Base-by-base conservation (phyloP, 495 filamentous ascomycete species). In the Aspergillus leporis region DNA sequence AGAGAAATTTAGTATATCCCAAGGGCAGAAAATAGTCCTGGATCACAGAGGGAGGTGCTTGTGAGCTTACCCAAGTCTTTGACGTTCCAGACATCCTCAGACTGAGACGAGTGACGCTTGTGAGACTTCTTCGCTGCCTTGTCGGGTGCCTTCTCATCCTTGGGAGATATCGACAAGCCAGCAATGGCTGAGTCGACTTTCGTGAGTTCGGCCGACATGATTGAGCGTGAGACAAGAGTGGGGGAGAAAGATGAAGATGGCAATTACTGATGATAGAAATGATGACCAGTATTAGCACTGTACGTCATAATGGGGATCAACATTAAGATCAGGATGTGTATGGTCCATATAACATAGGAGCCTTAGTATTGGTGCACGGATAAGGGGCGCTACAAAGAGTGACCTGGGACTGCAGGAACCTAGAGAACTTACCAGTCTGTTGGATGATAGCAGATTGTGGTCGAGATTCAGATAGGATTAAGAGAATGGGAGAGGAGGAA, bases 111-210 rank as follows among this genome's bases (percentile, higher is more conserved):
- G 52, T 77, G 74, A 63, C 91, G 83, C 63, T 84, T 80, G 68
- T 88, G 85, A 36, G 74, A 76, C 60, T 77, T 80, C 74, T 83
- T 81, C 53, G 73, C 69, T 60, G 73, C 70, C 61, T 76, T 74
- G 61, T 74, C 68, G 18, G 69, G 62, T 40, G 70, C 62, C 50
- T 80, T 81, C 65, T 91, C 86, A 62, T 85, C 84, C 46, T 86
- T 82, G 38, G 85, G 78, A 19, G 85, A 84, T 62, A 84, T 83
- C 48, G 87, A 83, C 67, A 91, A 77, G 70, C 90, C 91, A 68
- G 89, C 86, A 66, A 92, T 83, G 82, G 89, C 90, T 40, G 90
- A 93, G 74, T 95, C 91, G 78, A 94, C 87, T 78, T 92, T 93
- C 74, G 83, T 84, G 67, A 92, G 84, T 62, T 83, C 84, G 71